Percentiles rank a stretch among this genome's conserved stretches.
phyloP scores from a whole-genome alignment of 2,329 filamentous ascomycete genomes.

The Penicillium sp. region DNA sequence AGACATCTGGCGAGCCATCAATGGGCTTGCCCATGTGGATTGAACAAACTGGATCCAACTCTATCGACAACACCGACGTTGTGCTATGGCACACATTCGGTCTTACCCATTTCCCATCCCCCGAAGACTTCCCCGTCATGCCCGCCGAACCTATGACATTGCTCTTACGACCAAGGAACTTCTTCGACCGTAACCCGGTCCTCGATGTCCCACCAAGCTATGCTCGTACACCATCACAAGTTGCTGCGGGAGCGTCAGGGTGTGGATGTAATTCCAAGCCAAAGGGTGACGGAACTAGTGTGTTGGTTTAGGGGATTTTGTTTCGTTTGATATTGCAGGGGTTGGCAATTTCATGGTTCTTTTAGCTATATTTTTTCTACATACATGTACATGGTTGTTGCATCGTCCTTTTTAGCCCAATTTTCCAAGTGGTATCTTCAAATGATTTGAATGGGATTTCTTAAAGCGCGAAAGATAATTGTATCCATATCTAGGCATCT shows the following conservation, averaged over 20 bases:
- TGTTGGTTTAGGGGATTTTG: constrained; percentile 7
- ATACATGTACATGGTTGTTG: constrained; percentile 2
- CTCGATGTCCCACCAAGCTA: constrained; percentile 78
- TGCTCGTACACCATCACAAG: constrained; percentile 66
- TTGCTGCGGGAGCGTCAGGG: constrained; percentile 43
- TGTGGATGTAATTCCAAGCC: constrained; percentile 35
- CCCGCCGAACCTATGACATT: constrained; percentile 80
- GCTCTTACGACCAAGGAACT: constrained; percentile 73
- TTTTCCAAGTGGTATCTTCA: no score
- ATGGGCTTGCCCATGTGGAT: constrained; percentile 74
- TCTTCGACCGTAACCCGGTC: constrained; percentile 75
- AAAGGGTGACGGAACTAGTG: constrained; percentile 15
- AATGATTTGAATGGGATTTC: no score
- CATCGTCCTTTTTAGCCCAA: no score
- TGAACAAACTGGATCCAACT: constrained; percentile 57
- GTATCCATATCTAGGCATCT: no score
- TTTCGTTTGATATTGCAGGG: background rate
- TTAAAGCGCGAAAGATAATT: no score
- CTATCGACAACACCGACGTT: constrained; percentile 76
- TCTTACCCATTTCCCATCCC: constrained; percentile 80
- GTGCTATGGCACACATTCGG: constrained; percentile 95
- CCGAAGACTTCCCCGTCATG: constrained; percentile 93
- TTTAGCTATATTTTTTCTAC: background rate
- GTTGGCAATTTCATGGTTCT: background rate
- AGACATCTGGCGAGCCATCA: constrained; percentile 76